Conservation (phyloP, 352 stramenopile species). For the Phytophthora brassicae region DNA sequence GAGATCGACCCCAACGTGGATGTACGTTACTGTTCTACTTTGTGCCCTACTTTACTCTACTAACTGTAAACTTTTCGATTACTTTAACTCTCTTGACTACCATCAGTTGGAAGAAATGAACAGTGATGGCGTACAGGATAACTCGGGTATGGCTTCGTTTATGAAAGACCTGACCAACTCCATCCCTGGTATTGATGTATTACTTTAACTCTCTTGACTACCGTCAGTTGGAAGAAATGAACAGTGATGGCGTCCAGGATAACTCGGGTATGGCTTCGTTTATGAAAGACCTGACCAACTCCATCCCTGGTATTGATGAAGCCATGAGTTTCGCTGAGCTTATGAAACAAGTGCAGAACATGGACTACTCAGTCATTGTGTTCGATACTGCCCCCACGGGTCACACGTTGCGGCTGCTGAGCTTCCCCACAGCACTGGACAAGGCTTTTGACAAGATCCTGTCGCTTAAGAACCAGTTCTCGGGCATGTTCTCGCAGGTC, state of each 20-base stretch:
- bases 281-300: slow-evolving; percentile 97
- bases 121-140: slow-evolving; percentile 78
- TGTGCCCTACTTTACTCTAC: background rate
- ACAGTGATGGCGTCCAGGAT: slow-evolving; percentile 76
- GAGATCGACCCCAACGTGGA: slow-evolving; percentile 96
- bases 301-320: slow-evolving; percentile 99
- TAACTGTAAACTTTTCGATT: slow-evolving; percentile 6
- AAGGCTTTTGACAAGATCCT: slow-evolving; percentile 98
- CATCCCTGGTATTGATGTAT: slow-evolving; percentile 99
- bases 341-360: slow-evolving; percentile 97
- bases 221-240: slow-evolving; percentile 79
- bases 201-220: too few relatives aligned
- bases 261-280: slow-evolving; percentile 92
- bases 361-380: slow-evolving; percentile 98
- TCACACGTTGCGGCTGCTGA: slow-evolving; percentile 96
- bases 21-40: slow-evolving; percentile 33
- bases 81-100: too few relatives aligned
- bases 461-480: slow-evolving; percentile 94
- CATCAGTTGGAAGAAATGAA: slow-evolving; percentile 82
- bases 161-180: slow-evolving; percentile 97
- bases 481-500: slow-evolving; percentile 85
- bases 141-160: slow-evolving; percentile 92
- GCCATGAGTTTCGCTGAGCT: slow-evolving; percentile 99
- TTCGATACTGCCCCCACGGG: slow-evolving; percentile 98
- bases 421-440: slow-evolving; percentile 98